Conservation (phyloP, 2,329 filamentous ascomycete species). For the Ophiosphaerella narmari region DNA sequence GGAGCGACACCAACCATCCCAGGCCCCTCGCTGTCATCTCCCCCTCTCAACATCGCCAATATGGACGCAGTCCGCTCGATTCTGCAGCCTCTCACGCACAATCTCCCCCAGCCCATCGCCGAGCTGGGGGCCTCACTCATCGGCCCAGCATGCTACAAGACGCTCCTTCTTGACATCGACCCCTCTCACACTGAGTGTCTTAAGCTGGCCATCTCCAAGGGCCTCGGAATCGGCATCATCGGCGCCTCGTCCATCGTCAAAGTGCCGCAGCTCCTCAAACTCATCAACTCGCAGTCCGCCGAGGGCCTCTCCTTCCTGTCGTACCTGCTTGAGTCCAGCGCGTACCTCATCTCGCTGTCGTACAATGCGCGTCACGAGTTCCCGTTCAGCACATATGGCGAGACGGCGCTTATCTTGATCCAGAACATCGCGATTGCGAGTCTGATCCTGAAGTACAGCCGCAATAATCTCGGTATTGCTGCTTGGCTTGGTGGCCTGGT, state of each 20-base stretch:
- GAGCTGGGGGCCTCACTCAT: conserved; percentile 61
- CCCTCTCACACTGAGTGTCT: conserved; percentile 76
- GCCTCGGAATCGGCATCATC: conserved; percentile 90
- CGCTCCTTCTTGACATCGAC: conserved; percentile 84
- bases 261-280: conserved; percentile 94
- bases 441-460: conserved; percentile 82
- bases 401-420: conserved; percentile 86
- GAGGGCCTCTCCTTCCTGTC: conserved; percentile 86
- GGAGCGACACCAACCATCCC: conserved; percentile 6
- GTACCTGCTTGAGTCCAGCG: conserved; percentile 88
- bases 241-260: conserved; percentile 90
- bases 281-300: conserved; percentile 78
- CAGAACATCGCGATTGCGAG: conserved; percentile 92
- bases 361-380: conserved; percentile 93
- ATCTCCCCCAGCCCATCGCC: conserved; percentile 47
- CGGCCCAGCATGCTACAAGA: conserved; percentile 81
- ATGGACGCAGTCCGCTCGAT: conserved; percentile 53
- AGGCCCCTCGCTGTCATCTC: conserved; percentile 4
- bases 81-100: conserved; percentile 52
- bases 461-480: conserved; percentile 69
- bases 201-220: conserved; percentile 90
- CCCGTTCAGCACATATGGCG: conserved; percentile 95
- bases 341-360: conserved; percentile 85
- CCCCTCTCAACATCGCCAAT: conserved; percentile 12
- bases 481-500: conserved; percentile 79